These are phyloP conservation scores for Coffea eugenioides DNA, from an alignment of 257 asterid species.

Conservation along the genomic window DNA sequence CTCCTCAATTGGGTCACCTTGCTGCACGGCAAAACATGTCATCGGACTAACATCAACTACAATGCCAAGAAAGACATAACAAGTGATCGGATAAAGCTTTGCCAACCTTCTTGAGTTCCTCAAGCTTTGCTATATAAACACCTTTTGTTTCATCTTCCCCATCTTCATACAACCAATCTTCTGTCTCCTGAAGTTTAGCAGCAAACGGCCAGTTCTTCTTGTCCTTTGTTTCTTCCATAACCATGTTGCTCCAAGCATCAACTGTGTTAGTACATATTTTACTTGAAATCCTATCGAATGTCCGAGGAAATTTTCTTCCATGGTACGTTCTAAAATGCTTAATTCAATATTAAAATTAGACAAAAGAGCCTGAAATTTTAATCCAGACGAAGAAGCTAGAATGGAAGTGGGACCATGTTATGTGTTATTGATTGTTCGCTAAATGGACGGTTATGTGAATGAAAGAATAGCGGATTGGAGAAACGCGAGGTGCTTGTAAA, in stretches of 20 bases:
- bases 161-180: slow-evolving; percentile 95
- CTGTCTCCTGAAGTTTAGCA: slow-evolving; percentile 77
- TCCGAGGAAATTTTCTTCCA: no score
- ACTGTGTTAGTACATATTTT: no score
- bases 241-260: neutral
- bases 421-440: no score
- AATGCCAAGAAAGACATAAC: neutral
- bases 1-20: slow-evolving; percentile 85
- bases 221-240: slow-evolving; percentile 98
- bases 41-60: neutral
- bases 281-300: no score
- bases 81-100: neutral
- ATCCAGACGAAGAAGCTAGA: no score
- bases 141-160: slow-evolving; percentile 92
- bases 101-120: slow-evolving; percentile 66
- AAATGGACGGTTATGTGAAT: no score
- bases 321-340: no score
- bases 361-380: no score
- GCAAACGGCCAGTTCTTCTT: slow-evolving; percentile 82
- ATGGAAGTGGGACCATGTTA: no score
- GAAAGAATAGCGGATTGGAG: no score
- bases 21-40: slow-evolving; percentile 43
- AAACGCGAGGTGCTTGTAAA: no score
- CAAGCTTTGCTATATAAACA: slow-evolving; percentile 74
- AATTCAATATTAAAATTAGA: no score